phyloP scores from a whole-genome alignment of 129 eudicot species.

The Artemisia tridentata region DNA sequence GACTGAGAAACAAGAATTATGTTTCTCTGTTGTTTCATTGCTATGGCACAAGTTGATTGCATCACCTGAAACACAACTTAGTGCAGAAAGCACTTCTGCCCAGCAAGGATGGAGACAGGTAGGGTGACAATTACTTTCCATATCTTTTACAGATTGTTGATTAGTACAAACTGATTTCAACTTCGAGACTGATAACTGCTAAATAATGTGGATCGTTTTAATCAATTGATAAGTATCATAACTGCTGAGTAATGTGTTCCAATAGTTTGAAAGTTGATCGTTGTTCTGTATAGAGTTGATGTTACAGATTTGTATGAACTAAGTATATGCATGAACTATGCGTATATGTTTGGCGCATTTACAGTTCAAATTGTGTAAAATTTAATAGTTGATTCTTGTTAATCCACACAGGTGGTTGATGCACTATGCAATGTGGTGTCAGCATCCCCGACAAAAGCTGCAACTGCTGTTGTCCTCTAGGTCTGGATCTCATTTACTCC shows the following conservation, averaged over 20 bases:
- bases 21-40: slow-evolving; percentile 95
- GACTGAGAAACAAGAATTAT: slow-evolving; percentile 79
- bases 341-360: background rate
- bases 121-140: background rate
- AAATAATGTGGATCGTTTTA: too few species aligned
- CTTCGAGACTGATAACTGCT: too few species aligned
- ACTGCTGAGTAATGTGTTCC: too few species aligned
- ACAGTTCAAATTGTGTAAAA: background rate
- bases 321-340: background rate
- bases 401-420: slow-evolving; percentile 75
- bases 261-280: background rate
- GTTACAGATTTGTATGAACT: background rate
- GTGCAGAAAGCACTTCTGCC: slow-evolving; percentile 97
- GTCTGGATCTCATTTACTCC: too few species aligned
- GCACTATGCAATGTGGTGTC: slow-evolving; percentile 97
- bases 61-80: slow-evolving; percentile 87
- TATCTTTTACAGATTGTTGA: background rate
- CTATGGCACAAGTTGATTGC: slow-evolving; percentile 95
- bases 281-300: background rate
- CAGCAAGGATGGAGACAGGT: slow-evolving; percentile 99
- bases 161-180: too few species aligned
- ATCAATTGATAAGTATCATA: too few species aligned
- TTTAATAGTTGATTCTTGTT: slow-evolving; percentile 14
- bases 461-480: slow-evolving; percentile 97
- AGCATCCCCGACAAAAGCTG: slow-evolving; percentile 93